Base-by-base conservation (phyloP, 352 stramenopile genomes). In the Phytophthora colocasiae region DNA sequence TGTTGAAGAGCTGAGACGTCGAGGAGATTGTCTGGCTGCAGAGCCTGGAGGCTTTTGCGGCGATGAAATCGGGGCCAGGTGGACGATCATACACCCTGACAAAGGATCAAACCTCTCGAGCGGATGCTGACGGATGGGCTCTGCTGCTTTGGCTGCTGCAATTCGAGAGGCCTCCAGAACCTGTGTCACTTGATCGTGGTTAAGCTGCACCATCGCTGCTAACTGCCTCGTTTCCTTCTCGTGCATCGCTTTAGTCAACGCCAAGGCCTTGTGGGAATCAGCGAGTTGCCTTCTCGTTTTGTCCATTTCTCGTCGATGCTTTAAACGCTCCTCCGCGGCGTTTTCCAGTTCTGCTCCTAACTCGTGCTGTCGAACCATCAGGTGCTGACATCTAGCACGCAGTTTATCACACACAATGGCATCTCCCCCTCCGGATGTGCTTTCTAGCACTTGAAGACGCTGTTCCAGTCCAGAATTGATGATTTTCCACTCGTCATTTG, bases 181-280 rank as follows among this genome's bases (percentile, higher is more conserved):
- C 24, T 81, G 65, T 3, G 45, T 53, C 22, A 87, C 77, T 38
- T 89, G 76, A 1, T 55, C 43, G 27, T 84, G 64, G 8, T 76
- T 83, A 26, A 65, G 60, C 7, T 83, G 70, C 5, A 88, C 49
- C 4, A 89, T 44, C 1, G 69, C 66, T 38, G 80, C 68, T 3
- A 92, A 71, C 46, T 90, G 83, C 54, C 76, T 81, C 54, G 76
- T 89, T 62, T 92, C 83, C 36, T 88, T 89, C 4, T 88, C 73
- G 34, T 92, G 77, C 83, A 92, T 92, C 6, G 81, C 78, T 19
- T 71, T 69, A 4, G 83, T 92, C 55, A 92, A 60, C 2, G 63
- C 48, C 12, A 89, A 59, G 7, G 75, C 74, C 9, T 77, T 73
- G 24, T 85, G 66, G n/a, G 63, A 45, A 0, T 55, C 49, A 9